These are phyloP conservation scores for Fusarium coffeatum DNA, from an alignment of 2,329 filamentous ascomycete species.

Conservation along the genomic window DNA sequence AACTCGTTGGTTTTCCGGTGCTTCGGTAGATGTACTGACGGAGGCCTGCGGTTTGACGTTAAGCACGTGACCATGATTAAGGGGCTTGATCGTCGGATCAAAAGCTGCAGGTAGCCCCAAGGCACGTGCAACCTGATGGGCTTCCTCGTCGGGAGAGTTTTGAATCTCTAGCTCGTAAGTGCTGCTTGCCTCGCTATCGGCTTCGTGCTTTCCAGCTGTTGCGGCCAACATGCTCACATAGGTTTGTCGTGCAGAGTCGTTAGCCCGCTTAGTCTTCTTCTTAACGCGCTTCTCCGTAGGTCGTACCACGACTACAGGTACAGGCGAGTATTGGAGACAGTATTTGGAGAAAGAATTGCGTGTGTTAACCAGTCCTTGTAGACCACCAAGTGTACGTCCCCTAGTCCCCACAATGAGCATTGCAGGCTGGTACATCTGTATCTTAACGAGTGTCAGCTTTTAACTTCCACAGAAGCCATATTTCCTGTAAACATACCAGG, in stretches of 20 bases:
- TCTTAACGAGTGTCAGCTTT: constrained; percentile 62
- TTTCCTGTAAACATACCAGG: constrained; percentile 69
- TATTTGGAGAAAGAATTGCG: constrained; percentile 92
- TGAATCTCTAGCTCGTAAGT: constrained; percentile 66
- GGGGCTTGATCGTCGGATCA: constrained; percentile 71
- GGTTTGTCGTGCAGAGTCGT: constrained; percentile 78
- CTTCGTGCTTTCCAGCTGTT: constrained; percentile 66
- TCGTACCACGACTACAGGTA: constrained; percentile 91
- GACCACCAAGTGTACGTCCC: constrained; percentile 84
- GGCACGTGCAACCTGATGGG: constrained; percentile 72
- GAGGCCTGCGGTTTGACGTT: constrained; percentile 32
- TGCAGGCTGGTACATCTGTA: constrained; percentile 89
- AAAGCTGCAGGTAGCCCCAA: constrained; percentile 71
- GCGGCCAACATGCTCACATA: constrained; percentile 83
- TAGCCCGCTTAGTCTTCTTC: constrained; percentile 86
- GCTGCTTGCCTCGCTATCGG: constrained; percentile 65
- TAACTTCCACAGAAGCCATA: background rate
- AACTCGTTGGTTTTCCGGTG: constrained; percentile 35
- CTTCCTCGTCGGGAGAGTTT: constrained; percentile 70
- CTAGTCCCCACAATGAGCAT: constrained; percentile 92
- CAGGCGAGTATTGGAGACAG: constrained; percentile 91
- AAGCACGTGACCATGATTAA: constrained; percentile 51
- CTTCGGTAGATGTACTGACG: constrained; percentile 20
- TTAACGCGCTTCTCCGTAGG: constrained; percentile 88
- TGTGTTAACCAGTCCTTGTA: constrained; percentile 83